Conservation (phyloP, 192 early-diverging fungal species). For the Gryganskiella cystojenkinii region DNA sequence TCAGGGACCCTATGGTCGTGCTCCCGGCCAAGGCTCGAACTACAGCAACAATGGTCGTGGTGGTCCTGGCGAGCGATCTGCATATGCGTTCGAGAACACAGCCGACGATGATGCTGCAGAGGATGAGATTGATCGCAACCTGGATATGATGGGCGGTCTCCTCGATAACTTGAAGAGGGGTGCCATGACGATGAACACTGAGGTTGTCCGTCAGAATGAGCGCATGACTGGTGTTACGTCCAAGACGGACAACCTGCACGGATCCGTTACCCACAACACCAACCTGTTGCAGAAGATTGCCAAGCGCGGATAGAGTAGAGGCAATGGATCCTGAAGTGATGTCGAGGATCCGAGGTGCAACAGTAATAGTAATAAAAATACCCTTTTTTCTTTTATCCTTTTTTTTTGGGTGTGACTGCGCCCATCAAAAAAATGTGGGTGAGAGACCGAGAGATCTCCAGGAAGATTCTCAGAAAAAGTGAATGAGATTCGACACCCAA, state of each 20-base stretch:
- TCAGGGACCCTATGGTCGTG: conserved; percentile 49
- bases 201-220: conserved; percentile 72
- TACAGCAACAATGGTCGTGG: conserved; percentile 60
- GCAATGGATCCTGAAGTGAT: neutral
- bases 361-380: too few species aligned
- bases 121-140: conserved; percentile 74
- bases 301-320: conserved; percentile 30
- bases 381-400: too few species aligned
- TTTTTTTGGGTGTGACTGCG: too few species aligned
- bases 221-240: conserved; percentile 59
- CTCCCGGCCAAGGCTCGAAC: conserved; percentile 2
- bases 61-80: conserved; percentile 60
- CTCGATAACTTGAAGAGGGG: conserved; percentile 67
- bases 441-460: too few species aligned
- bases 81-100: conserved; percentile 75
- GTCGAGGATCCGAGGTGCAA: too few species aligned
- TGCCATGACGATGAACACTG: conserved; percentile 65
- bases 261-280: conserved; percentile 41
- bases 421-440: too few species aligned
- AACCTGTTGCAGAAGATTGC: conserved; percentile 47
- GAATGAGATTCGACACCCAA: too few species aligned
- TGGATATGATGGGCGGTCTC: conserved; percentile 66
- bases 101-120: conserved; percentile 74
- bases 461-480: too few species aligned
- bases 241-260: conserved; percentile 62